Evolutionary conservation across 352 stramenopile species (phyloP).

Genomic region (Globisporangium carolinianum): DNA sequence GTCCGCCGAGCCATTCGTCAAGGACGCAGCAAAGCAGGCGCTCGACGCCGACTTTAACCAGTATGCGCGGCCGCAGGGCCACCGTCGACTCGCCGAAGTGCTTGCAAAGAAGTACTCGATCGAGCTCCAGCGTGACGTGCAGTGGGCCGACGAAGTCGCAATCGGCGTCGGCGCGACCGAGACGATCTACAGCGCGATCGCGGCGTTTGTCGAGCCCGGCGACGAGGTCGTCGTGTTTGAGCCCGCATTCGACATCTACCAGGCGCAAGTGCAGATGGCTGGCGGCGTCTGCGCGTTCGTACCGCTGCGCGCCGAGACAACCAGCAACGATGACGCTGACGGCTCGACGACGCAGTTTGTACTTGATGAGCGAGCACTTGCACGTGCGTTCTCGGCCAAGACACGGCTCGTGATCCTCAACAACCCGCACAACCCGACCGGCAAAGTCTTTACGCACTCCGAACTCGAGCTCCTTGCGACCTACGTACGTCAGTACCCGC

Average conservation of each 20-base stretch:
- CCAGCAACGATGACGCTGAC: conserved; percentile 13
- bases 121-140: conserved; percentile 79
- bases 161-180: conserved; percentile 93
- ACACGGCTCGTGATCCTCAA: conserved; percentile 96
- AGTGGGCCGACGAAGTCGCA: conserved; percentile 89
- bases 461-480: conserved; percentile 93
- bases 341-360: conserved; percentile 44
- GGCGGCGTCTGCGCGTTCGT: conserved; percentile 77
- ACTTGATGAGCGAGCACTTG: conserved; percentile 83
- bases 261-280: conserved; percentile 83
- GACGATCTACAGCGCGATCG: conserved; percentile 91
- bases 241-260: conserved; percentile 97
- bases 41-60: conserved; percentile 92
- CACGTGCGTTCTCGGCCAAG: conserved; percentile 82
- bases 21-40: conserved; percentile 89
- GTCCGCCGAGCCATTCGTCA: conserved; percentile 92
- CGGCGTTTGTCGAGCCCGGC: conserved; percentile 88
- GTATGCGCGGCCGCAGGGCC: conserved; percentile 89
- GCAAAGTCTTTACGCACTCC: conserved; percentile 92
- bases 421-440: conserved; percentile 98
- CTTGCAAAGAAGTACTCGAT: conserved; percentile 89
- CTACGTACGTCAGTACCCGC: conserved; percentile 73
- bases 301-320: conserved; percentile 55
- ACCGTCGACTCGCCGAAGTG: conserved; percentile 71
- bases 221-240: conserved; percentile 97